A percentile compares a stretch with the other conserved stretches of the same genome.
These are phyloP conservation scores for Annulohypoxylon nitens DNA, from an alignment of 495 filamentous ascomycete genomes.

Conservation along the genomic window DNA sequence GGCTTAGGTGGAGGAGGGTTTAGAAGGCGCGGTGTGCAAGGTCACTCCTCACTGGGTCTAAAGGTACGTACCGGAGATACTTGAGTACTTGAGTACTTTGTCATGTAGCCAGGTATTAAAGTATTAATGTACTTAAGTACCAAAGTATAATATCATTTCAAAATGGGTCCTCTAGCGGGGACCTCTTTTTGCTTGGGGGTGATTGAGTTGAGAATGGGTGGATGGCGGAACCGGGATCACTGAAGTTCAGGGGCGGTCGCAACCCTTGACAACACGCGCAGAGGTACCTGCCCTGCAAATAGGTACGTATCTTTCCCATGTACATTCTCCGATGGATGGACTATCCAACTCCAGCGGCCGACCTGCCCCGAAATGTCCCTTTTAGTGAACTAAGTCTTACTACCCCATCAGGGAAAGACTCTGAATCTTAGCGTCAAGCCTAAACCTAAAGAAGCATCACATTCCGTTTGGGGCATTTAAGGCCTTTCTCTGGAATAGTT, in stretches of 20 bases:
- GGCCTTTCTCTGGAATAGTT: slow-evolving; percentile 16
- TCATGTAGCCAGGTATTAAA: slow-evolving; percentile 23
- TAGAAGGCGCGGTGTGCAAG: slow-evolving; percentile 52
- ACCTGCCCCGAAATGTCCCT: slow-evolving; percentile 46
- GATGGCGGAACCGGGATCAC: slow-evolving; percentile 46
- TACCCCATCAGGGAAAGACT: slow-evolving; percentile 29
- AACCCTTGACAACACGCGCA: slow-evolving; percentile 49
- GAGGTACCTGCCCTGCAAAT: slow-evolving; percentile 36
- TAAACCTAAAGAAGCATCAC: slow-evolving; percentile 42
- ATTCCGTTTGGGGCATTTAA: slow-evolving; percentile 52
- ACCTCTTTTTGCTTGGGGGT: slow-evolving; percentile 25
- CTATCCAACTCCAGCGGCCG: slow-evolving; percentile 37
- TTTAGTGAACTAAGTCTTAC: slow-evolving; percentile 23
- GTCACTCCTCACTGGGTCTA: slow-evolving; percentile 32
- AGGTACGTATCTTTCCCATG: slow-evolving; percentile 23
- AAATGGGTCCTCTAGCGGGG: slow-evolving; percentile 38
- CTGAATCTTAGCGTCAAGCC: slow-evolving; percentile 19
- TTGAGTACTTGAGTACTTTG: slow-evolving; percentile 21
- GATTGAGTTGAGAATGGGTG: slow-evolving; percentile 23
- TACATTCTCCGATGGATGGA: slow-evolving; percentile 38
- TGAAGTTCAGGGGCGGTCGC: slow-evolving; percentile 38
- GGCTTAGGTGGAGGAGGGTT: slow-evolving; percentile 34
- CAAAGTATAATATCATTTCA: slow-evolving; percentile 27
- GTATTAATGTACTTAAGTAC: slow-evolving; percentile 21
- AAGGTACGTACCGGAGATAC: slow-evolving; percentile 44